Base-by-base conservation (phyloP, 2,329 filamentous ascomycete genomes). In the Trichophyton mentagrophytes region DNA sequence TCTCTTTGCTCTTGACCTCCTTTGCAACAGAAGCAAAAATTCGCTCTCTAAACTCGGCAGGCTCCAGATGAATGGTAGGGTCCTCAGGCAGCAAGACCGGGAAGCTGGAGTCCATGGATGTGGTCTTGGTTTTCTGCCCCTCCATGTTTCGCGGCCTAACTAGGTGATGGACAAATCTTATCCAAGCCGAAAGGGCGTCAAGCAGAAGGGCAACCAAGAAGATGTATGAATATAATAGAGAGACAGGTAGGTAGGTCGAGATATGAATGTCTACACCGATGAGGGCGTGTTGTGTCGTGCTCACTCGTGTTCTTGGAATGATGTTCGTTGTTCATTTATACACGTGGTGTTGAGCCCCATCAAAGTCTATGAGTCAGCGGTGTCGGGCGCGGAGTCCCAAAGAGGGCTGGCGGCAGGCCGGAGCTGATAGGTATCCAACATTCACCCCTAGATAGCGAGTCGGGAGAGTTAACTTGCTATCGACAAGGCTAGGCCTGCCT, bases 61-160 rank as follows among this genome's bases (percentile, higher is more conserved):
- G 38, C 2, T 33, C 17, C 55, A 64, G 49, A 38, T 30, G 42
- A 7, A 64, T 47, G 30, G 38, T 60, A 17, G 61, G 63, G 25
- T 64, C 63, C 42, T 63, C 61, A 13, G 61, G 63, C 7, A 64
- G 56, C 22, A 61, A 46, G 30, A 58, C 55, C 9, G 61, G 63
- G 59, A 64, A 64, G 49, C 58, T 64, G 11, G 63, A 63, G 22
- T 61, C 61, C 55, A 64, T 61, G 9, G 63, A 58, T 7, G 56
- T 44, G 11, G 56, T 58, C 38, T 58, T 58, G 15, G n/a, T 38
- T 13, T 25, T 20, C 30, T 27, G 27, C n/a, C 8, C 56, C 36
- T 55, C 51, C 51, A 55, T 55, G 17, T 33, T 17, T 55, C 15
- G 30, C 51, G 20, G 27, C 15, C 27, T 17, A 17, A 17, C 17